These are phyloP conservation scores for Erodium moschatum DNA, from an alignment of 441 rosid genomes.

Conservation along the genomic window DNA sequence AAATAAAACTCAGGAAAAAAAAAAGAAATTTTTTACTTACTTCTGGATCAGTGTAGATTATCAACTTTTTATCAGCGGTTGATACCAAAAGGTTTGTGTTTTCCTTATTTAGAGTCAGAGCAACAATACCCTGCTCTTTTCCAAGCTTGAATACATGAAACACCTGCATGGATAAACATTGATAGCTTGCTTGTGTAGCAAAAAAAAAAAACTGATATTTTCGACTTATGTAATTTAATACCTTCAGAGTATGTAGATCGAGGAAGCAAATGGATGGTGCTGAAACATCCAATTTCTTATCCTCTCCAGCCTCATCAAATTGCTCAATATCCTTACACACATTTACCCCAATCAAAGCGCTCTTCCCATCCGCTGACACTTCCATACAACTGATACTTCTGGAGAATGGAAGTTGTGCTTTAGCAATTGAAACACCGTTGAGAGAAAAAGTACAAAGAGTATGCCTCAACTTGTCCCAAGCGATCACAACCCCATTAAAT, in stretches of 20 bases:
- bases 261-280: conserved; percentile 79
- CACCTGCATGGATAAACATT: conserved; percentile 41
- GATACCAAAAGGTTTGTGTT: conserved; percentile 86
- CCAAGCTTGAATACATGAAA: conserved; percentile 63
- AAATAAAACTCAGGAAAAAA: too few relatives aligned
- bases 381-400: conserved; percentile 71
- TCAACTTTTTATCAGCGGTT: conserved; percentile 81
- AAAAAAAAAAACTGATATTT: too few relatives aligned
- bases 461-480: conserved; percentile 57
- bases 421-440: conserved; percentile 61
- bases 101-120: conserved; percentile 68
- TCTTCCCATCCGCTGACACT: conserved; percentile 68
- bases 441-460: conserved; percentile 62
- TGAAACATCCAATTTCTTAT: conserved; percentile 44
- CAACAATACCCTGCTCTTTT: conserved; percentile 75
- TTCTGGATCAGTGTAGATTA: conserved; percentile 87
- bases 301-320: conserved; percentile 32
- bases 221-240: conserved; percentile 21
- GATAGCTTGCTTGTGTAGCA: background rate
- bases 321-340: conserved; percentile 30
- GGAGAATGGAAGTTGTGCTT: conserved; percentile 57
- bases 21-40: conserved; percentile 42
- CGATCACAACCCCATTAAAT: conserved; percentile 63
- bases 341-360: conserved; percentile 67
- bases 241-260: conserved; percentile 73